These are phyloP conservation scores for Rhododendron vialii DNA, from an alignment of 148 eudicot species.

Conservation along the genomic window DNA sequence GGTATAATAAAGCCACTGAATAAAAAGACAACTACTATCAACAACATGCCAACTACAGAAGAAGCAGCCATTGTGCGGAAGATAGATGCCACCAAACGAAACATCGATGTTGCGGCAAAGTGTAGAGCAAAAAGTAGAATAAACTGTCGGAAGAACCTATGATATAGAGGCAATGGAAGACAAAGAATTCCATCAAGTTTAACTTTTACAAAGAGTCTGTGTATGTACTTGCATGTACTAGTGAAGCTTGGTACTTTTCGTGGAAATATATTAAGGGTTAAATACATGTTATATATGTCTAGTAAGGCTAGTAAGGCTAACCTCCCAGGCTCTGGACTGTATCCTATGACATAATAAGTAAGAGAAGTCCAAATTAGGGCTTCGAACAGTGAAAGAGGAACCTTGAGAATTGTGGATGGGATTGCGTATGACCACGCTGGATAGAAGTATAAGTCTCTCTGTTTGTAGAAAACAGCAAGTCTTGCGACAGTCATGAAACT, in stretches of 20 bases:
- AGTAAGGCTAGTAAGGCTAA: conserved; percentile 19
- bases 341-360: conserved; percentile 76
- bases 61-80: conserved; percentile 50
- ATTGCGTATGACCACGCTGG: conserved; percentile 93
- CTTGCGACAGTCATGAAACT: conserved; percentile 58
- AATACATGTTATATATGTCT: neutral
- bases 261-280: neutral
- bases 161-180: neutral
- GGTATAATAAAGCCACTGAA: conserved; percentile 79
- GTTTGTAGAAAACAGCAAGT: conserved; percentile 71
- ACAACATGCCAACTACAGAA: conserved; percentile 34
- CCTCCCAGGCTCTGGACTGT: conserved; percentile 72
- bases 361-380: conserved; percentile 61
- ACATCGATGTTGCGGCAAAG: conserved; percentile 53
- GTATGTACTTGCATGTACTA: neutral
- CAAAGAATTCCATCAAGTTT: neutral
- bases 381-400: conserved; percentile 60
- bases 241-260: neutral
- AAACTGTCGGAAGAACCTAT: conserved; percentile 69
- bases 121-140: conserved; percentile 50
- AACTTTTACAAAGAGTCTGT: neutral
- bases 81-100: conserved; percentile 69
- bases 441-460: conserved; percentile 68
- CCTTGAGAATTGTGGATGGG: conserved; percentile 61
- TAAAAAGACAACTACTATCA: conserved; percentile 28